These are phyloP conservation scores for Mortierella sp. DNA, from an alignment of 371 early-diverging fungal species.

Conservation along the genomic window DNA sequence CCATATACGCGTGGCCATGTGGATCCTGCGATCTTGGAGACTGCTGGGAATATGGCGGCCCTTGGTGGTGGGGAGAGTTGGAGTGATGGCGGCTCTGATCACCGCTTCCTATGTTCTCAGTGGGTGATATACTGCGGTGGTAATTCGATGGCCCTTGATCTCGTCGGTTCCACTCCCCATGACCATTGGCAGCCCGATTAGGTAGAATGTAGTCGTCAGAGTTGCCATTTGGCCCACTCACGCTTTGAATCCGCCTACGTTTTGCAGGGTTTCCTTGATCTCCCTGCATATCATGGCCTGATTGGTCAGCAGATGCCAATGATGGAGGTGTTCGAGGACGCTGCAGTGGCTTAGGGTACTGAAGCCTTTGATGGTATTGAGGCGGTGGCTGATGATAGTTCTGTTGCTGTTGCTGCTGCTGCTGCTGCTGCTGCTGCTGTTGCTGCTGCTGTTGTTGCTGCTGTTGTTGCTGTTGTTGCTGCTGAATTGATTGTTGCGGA, in stretches of 20 bases:
- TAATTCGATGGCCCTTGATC: slow-evolving; percentile 16
- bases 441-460: slow-evolving; percentile 20
- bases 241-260: slow-evolving; percentile 35
- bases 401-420: slow-evolving; percentile 17
- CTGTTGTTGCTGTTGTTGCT: slow-evolving; percentile 27
- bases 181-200: slow-evolving; percentile 25
- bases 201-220: slow-evolving; percentile 46
- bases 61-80: slow-evolving; percentile 34
- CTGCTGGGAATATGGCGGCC: slow-evolving; percentile 24
- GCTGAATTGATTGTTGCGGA: slow-evolving; percentile 22
- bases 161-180: slow-evolving; percentile 32
- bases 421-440: slow-evolving; percentile 17
- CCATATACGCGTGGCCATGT: slow-evolving; percentile 17
- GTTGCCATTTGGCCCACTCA: slow-evolving; percentile 17
- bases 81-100: slow-evolving; percentile 30
- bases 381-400: slow-evolving; percentile 32
- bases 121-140: slow-evolving; percentile 49
- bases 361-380: slow-evolving; percentile 33
- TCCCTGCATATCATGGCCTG: slow-evolving; percentile 32
- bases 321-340: slow-evolving; percentile 34
- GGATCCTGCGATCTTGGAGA: slow-evolving; percentile 28
- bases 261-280: slow-evolving; percentile 40
- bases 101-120: slow-evolving; percentile 26
- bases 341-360: slow-evolving; percentile 45
- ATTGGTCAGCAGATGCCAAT: slow-evolving; percentile 16